A percentile compares a stretch with the other conserved stretches of the same genome.
These are phyloP conservation scores for Geoglossum glabrum DNA, from an alignment of 495 filamentous ascomycete species.

Conservation along the genomic window DNA sequence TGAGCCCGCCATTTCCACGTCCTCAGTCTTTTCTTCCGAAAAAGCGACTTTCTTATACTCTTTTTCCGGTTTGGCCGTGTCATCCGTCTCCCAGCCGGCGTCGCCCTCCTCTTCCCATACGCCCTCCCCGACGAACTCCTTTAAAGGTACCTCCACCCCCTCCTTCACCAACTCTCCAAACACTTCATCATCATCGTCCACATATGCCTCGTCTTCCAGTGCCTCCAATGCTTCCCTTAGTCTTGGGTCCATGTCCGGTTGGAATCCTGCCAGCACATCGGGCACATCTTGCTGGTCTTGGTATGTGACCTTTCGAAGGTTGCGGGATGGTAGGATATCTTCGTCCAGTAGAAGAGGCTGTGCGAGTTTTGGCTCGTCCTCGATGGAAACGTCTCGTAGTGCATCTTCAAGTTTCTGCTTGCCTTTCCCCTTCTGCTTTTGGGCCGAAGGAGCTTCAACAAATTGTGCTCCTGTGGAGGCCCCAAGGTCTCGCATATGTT, in stretches of 20 bases:
- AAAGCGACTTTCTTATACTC: slow-evolving; percentile 19
- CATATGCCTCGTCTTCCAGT: slow-evolving; percentile 87
- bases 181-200: slow-evolving; percentile 64
- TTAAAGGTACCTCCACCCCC: slow-evolving; percentile 47
- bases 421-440: slow-evolving; percentile 44
- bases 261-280: slow-evolving; percentile 76
- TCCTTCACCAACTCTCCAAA: slow-evolving; percentile 62
- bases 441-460: slow-evolving; percentile 45
- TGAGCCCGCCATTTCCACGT: slow-evolving; percentile 24
- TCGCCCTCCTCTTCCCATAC: slow-evolving; percentile 40
- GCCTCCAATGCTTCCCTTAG: slow-evolving; percentile 85
- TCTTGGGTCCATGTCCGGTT: slow-evolving; percentile 95
- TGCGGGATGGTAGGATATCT: slow-evolving; percentile 50
- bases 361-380: slow-evolving; percentile 24
- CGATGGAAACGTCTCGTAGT: slow-evolving; percentile 41
- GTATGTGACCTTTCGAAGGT: slow-evolving; percentile 53
- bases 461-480: slow-evolving; percentile 45
- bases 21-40: slow-evolving; percentile 9
- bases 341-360: slow-evolving; percentile 31
- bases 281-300: slow-evolving; percentile 88
- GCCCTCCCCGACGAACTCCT: slow-evolving; percentile 42
- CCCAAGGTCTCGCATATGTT: slow-evolving; percentile 80
- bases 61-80: slow-evolving; percentile 41
- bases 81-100: slow-evolving; percentile 91
- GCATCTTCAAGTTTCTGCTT: slow-evolving; percentile 69